Base-by-base conservation (phyloP, 805 yeast genomes). In the Gaillardinia entomophila region DNA sequence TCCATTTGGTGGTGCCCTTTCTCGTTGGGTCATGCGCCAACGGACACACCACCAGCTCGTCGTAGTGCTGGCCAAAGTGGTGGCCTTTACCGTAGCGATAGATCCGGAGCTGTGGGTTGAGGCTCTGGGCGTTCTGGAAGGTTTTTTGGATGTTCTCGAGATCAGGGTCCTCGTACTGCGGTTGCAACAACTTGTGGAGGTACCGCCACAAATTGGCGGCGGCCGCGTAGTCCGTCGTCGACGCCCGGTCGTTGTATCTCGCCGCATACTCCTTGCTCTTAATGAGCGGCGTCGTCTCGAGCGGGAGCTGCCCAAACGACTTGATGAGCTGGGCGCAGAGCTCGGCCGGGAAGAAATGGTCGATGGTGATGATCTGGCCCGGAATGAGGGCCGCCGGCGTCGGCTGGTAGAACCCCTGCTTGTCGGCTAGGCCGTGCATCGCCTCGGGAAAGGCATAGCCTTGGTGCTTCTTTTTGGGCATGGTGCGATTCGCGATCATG, bases 31-130 rank as follows among this genome's bases (percentile, higher is more conserved):
- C 51, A 8, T 45, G 50, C 7, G 49, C 43, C 6, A 48, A 32
- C 1, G 53, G 42, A 19, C 63, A 61, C 3, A 39, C 36, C 4
- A 74, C 79, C 6, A 74, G 60, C 30, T 77, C 83, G 42, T 78
- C 85, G 43, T 75, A 76, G 45, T 78, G 84, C 38, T 68, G 61
- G 3, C 73, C 78, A 42, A 78, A 78, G 45, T 66, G 74, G 37
- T 78, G 82, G 0, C 82, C 82, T 38, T 62, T 59, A 2, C 48
- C 43, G 46, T 78, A 78, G 29, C 82, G 43, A 47, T 78, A 78
- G 4, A 77, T 51, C 24, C 85, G 47, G 11, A 78, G 46, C 34
- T 76, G 75, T 1, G 79, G 74, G 37, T 77, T 76, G 28, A 77
- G 59, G 0, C 79, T 77, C 17, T 49, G 49, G 0, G 77, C 76